Percentiles rank a stretch among this genome's conserved stretches.
Conservation (phyloP, 345 rosid genomes). For the Dipteronia dyeriana region DNA sequence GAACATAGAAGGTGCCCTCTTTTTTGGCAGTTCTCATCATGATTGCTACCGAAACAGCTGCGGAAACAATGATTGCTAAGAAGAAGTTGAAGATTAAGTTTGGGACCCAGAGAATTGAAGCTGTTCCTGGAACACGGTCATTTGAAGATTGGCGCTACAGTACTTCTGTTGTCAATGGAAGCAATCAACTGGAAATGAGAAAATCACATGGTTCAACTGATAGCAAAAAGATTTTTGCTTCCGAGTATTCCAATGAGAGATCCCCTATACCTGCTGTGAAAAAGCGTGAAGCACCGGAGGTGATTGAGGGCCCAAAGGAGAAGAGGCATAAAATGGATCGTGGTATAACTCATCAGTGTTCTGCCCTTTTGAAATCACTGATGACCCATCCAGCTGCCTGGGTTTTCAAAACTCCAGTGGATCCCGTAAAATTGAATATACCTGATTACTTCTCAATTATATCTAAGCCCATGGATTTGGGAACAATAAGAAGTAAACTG, state of each 20-base stretch:
- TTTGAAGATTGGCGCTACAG: slow-evolving; percentile 21
- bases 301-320: slow-evolving; percentile 34
- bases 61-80: slow-evolving; percentile 38
- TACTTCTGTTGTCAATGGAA: slow-evolving; percentile 14
- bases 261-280: background rate
- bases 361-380: slow-evolving; percentile 43
- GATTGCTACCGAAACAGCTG: slow-evolving; percentile 43
- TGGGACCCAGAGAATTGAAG: slow-evolving; percentile 41
- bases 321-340: slow-evolving; percentile 69
- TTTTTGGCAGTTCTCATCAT: slow-evolving; percentile 28
- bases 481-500: slow-evolving; percentile 66
- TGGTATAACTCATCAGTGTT: slow-evolving; percentile 49
- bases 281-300: slow-evolving; percentile 46
- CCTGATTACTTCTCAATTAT: slow-evolving; percentile 86
- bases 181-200: slow-evolving; percentile 19
- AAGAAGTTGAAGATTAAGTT: slow-evolving; percentile 62
- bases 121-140: slow-evolving; percentile 23
- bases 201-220: slow-evolving; percentile 15
- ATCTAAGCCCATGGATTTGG: slow-evolving; percentile 82
- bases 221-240: slow-evolving; percentile 21
- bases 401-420: slow-evolving; percentile 70
- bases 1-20: background rate
- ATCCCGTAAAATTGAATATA: slow-evolving; percentile 59
- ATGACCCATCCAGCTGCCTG: slow-evolving; percentile 49
- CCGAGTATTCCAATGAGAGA: slow-evolving; percentile 23